Evolutionary conservation across 2,329 filamentous ascomycete genomes (phyloP), one percentile per base, ranked within the genome.

Genomic region (Xylariaceae sp.): DNA sequence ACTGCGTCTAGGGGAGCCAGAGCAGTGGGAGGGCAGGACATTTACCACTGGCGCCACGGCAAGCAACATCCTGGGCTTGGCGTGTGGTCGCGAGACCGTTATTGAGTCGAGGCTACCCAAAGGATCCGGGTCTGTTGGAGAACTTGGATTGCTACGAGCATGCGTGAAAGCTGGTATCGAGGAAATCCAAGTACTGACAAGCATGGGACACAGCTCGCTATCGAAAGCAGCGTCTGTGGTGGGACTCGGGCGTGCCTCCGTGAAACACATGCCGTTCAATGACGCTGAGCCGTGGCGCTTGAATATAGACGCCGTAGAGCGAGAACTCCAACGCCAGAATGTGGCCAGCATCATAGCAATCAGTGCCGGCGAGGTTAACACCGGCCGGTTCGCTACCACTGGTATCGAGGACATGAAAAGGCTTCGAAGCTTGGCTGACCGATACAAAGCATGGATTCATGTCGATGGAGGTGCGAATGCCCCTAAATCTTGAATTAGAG

Each of bases 331-430:
- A 53, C 71, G 68, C 34, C 67, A 72, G 1, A 78, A 78, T 2
- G 77, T 80, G 12, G 87, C 80, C n/a, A 87, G 80, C 47, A 89
- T 96, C 56, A 82, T 96, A 36, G 84, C 80, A 4, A 73, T 96
- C n/a, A 92, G 89, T 40, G 88, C 86, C 5, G 89, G 89, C 1
- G 92, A 97, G 71, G 89, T 96, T 26, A 96, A 97, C 63, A 95
- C 91, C 0, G 91, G 92, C 0, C 77, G 85, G 5, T 96, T 91
- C 68, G 86, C 89, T 26, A 88, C 78, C 30, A 71, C 72, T 1
- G 80, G 74, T 1, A 60, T 70, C 2, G 74, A 77, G 3, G 83
- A 91, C 57, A 85, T 85, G 75, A 68, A 71, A 51, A 74, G 75
- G 51, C 71, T 96, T 36, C 80, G 92, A 55, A 71, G 74, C 4